phyloP scores from a whole-genome alignment of 257 asterid species.

The Solanum lycopersicoides region DNA sequence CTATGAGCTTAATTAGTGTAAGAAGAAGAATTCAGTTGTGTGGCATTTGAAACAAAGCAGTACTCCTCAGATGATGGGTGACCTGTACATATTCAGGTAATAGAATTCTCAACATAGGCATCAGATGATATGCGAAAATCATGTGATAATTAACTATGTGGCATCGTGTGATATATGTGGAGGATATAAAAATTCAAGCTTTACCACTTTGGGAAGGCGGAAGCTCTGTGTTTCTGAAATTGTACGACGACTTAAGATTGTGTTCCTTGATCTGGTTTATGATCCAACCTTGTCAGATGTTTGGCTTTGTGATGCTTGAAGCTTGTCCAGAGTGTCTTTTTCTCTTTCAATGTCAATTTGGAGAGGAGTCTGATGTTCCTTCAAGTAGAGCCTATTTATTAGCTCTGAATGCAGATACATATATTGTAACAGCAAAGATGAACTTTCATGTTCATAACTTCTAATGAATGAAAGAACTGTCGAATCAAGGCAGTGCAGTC shows the following conservation, averaged over 20 bases:
- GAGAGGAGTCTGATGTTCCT: slow-evolving; percentile 65
- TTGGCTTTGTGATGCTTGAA: slow-evolving; percentile 25
- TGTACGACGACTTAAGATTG: no score
- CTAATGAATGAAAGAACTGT: background rate
- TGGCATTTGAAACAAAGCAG: background rate
- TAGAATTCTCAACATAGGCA: background rate
- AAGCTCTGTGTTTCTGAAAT: slow-evolving; percentile 46
- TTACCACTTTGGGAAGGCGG: slow-evolving; percentile 6
- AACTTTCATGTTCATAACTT: background rate
- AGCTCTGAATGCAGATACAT: slow-evolving; percentile 48
- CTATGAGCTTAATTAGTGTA: background rate
- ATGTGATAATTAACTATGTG: no score
- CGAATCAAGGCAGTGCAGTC: background rate
- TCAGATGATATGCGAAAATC: background rate
- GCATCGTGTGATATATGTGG: no score
- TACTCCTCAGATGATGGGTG: background rate
- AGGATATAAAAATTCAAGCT: slow-evolving; percentile 24
- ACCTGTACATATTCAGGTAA: background rate
- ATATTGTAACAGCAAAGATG: background rate
- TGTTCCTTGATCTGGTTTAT: no score
- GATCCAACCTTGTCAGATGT: background rate
- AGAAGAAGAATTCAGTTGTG: background rate
- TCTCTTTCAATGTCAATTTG: slow-evolving; percentile 40
- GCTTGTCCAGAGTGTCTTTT: slow-evolving; percentile 14
- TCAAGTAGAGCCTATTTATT: slow-evolving; percentile 80